phyloP scores from a whole-genome alignment of 169 alveolate genomes.

The Cryptosporidium canis region DNA sequence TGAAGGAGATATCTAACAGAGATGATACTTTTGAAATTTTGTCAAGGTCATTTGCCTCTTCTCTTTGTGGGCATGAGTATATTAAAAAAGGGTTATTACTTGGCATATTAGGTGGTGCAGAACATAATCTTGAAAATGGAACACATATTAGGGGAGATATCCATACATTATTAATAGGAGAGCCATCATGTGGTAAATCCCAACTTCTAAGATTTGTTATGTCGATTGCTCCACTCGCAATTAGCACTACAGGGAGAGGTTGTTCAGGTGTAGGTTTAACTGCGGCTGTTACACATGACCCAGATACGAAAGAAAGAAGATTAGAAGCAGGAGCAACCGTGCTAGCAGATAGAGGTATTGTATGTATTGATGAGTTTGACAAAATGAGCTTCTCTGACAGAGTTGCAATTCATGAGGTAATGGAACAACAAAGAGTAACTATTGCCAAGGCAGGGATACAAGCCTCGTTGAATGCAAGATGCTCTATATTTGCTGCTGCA shows the following conservation, averaged over 20 bases:
- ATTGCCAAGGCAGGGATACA: conserved; percentile 99
- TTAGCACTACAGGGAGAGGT: conserved; percentile 99
- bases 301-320: conserved; percentile 93
- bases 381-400: conserved; percentile 98
- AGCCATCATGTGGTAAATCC: conserved; percentile 98
- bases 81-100: conserved; percentile 93
- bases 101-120: conserved; percentile 95
- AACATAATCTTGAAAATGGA: conserved; percentile 88
- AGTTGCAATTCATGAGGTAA: conserved; percentile 99
- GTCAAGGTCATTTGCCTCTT: conserved; percentile 95
- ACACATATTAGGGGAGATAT: conserved; percentile 98
- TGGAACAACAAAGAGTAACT: conserved; percentile 98
- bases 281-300: conserved; percentile 97
- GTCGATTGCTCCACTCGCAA: conserved; percentile 91
- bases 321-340: conserved; percentile 99
- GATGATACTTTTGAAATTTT: conserved; percentile 89
- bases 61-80: conserved; percentile 95
- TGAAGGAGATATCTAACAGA: conserved; percentile 82
- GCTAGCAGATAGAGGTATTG: conserved; percentile 96
- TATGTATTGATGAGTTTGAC: conserved; percentile 99
- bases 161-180: conserved; percentile 96
- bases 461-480: conserved; percentile 97
- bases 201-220: conserved; percentile 92
- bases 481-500: conserved; percentile 99
- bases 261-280: conserved; percentile 99